These are phyloP conservation scores for Leptographium wingfieldii DNA, from an alignment of 2,329 filamentous ascomycete genomes.

Conservation along the genomic window DNA sequence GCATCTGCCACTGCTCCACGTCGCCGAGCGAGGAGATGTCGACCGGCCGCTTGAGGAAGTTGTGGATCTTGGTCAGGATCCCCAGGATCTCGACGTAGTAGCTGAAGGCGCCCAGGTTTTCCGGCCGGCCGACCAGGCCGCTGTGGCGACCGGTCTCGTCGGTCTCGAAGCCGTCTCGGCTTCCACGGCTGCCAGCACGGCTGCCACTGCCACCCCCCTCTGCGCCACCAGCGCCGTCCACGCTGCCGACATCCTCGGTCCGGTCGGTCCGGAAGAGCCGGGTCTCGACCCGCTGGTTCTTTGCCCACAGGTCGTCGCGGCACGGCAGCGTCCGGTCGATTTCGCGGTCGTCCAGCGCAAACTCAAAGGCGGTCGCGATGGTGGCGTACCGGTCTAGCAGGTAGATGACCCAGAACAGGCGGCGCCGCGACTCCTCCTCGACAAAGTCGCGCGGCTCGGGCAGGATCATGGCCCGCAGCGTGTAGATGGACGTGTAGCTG, in stretches of 20 bases:
- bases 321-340: constrained; percentile 81
- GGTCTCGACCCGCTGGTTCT: constrained; percentile 74
- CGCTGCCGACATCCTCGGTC: background rate
- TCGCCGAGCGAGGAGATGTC: constrained; percentile 76
- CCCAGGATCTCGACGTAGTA: constrained; percentile 86
- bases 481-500: constrained; percentile 76
- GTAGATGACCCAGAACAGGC: constrained; percentile 92
- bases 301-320: constrained; percentile 73
- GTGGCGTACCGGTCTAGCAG: constrained; percentile 82
- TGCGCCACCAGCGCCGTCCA: background rate
- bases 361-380: constrained; percentile 83
- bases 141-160: background rate
- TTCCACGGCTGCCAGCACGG: background rate
- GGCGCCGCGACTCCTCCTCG: constrained; percentile 73
- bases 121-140: constrained; percentile 18
- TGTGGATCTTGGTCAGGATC: constrained; percentile 76
- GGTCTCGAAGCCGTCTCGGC: background rate
- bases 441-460: constrained; percentile 76
- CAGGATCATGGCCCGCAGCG: constrained; percentile 69
- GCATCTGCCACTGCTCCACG: constrained; percentile 79
- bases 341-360: constrained; percentile 77
- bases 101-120: constrained; percentile 77
- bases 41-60: constrained; percentile 78
- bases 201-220: too few relatives aligned
- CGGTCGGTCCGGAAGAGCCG: constrained; percentile 54